phyloP scores from a whole-genome alignment of 306 rosid genomes.

The Dryas octopetala region DNA sequence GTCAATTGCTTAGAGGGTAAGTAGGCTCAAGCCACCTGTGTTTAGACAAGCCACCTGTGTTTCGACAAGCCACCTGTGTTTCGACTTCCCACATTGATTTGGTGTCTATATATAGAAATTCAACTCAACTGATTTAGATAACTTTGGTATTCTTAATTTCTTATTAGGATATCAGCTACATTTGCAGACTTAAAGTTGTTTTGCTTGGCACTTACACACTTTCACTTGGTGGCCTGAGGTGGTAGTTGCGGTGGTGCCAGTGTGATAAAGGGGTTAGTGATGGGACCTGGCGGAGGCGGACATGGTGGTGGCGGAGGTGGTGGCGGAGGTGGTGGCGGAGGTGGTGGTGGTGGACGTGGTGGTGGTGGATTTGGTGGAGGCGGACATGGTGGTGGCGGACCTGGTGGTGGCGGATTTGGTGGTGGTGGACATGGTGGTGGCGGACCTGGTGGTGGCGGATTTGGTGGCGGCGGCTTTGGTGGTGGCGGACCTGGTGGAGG shows the following conservation, averaged over 20 bases:
- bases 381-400: conserved; percentile 27
- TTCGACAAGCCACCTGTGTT: no score
- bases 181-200: background rate
- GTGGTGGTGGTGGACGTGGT: background rate
- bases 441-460: conserved; percentile 27
- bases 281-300: conserved; percentile 50
- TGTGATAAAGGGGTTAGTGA: conserved; percentile 15
- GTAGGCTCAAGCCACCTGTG: background rate
- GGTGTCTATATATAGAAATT: background rate
- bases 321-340: conserved; percentile 22
- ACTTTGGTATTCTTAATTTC: background rate
- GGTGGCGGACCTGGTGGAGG: conserved; percentile 20
- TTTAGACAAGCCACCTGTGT: background rate
- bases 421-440: conserved; percentile 10
- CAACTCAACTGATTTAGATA: background rate
- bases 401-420: background rate
- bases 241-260: background rate
- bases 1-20: conserved; percentile 14
- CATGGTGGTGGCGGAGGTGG: conserved; percentile 24
- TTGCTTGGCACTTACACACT: conserved; percentile 3
- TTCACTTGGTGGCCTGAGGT: background rate
- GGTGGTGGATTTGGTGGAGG: background rate
- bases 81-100: background rate
- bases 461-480: background rate
- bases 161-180: conserved; percentile 3